phyloP scores from a whole-genome alignment of 331 rosid genomes.

The Acacia concinna region DNA sequence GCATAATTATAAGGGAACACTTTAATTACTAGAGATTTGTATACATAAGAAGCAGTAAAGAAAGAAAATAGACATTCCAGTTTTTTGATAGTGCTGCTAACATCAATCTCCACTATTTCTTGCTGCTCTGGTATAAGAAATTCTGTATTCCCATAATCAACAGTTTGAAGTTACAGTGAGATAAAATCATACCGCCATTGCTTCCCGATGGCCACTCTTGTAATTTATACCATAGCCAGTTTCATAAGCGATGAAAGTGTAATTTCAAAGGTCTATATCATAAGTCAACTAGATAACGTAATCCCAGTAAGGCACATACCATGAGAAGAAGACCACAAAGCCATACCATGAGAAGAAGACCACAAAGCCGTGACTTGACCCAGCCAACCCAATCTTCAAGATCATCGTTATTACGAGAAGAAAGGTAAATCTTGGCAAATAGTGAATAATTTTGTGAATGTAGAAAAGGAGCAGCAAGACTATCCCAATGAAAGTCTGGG shows the following conservation, averaged over 20 bases:
- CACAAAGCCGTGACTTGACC: slow-evolving; percentile 48
- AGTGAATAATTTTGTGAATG: slow-evolving; percentile 30
- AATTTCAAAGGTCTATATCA: background rate
- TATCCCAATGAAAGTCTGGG: slow-evolving; percentile 43
- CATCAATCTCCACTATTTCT: background rate
- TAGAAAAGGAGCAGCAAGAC: slow-evolving; percentile 39
- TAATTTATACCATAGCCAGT: background rate
- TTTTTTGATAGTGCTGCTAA: background rate
- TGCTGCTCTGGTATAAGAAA: background rate
- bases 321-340: slow-evolving; percentile 42
- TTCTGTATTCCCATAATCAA: background rate
- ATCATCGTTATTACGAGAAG: slow-evolving; percentile 28
- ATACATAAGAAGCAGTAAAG: background rate
- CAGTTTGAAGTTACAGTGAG: background rate
- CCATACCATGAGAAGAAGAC: slow-evolving; percentile 47
- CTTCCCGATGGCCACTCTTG: background rate
- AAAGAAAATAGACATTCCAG: background rate
- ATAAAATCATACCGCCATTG: background rate
- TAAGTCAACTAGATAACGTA: background rate
- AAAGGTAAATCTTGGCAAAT: slow-evolving; percentile 46
- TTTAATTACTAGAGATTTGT: background rate
- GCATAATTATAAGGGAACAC: background rate
- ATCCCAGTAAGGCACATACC: slow-evolving; percentile 32
- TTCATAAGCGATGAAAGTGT: background rate
- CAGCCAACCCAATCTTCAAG: slow-evolving; percentile 52